phyloP scores from a whole-genome alignment of 345 rosid species.

The Dipteronia dyeriana region DNA sequence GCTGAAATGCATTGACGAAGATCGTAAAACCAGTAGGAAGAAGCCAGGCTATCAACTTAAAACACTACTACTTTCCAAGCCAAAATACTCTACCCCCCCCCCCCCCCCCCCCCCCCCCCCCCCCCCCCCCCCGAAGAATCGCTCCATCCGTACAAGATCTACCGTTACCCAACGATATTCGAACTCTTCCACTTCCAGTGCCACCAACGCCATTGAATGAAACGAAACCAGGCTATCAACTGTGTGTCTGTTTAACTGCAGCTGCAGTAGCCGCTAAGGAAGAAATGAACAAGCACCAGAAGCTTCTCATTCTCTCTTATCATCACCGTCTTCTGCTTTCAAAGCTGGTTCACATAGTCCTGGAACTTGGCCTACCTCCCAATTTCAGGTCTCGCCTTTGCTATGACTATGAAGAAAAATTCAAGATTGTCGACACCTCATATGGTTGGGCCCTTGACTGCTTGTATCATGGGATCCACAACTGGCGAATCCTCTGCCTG shows the following conservation, averaged over 20 bases:
- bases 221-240: constrained; percentile 49
- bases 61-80: constrained; percentile 67
- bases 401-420: constrained; percentile 59
- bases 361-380: constrained; percentile 86
- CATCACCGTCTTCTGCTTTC: constrained; percentile 69
- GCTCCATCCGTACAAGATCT: constrained; percentile 64
- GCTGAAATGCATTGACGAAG: constrained; percentile 10
- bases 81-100: constrained; percentile 70
- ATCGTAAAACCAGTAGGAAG: constrained; percentile 19
- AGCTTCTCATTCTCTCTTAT: constrained; percentile 83
- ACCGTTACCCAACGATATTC: constrained; percentile 79
- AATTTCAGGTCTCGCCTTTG: constrained; percentile 85
- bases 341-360: constrained; percentile 80
- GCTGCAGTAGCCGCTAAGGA: constrained; percentile 58
- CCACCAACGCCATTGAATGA: constrained; percentile 71
- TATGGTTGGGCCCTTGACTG: constrained; percentile 79
- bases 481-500: constrained; percentile 51
- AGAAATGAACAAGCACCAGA: constrained; percentile 71
- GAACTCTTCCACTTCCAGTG: constrained; percentile 63
- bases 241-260: constrained; percentile 76
- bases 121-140: constrained; percentile 49
- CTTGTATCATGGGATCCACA: constrained; percentile 84
- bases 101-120: too few relatives aligned
- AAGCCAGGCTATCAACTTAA: constrained; percentile 51
- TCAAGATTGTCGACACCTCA: constrained; percentile 74